Conservation (phyloP, 2,329 filamentous ascomycete species). For the Phaeophleospora eucalypticola region DNA sequence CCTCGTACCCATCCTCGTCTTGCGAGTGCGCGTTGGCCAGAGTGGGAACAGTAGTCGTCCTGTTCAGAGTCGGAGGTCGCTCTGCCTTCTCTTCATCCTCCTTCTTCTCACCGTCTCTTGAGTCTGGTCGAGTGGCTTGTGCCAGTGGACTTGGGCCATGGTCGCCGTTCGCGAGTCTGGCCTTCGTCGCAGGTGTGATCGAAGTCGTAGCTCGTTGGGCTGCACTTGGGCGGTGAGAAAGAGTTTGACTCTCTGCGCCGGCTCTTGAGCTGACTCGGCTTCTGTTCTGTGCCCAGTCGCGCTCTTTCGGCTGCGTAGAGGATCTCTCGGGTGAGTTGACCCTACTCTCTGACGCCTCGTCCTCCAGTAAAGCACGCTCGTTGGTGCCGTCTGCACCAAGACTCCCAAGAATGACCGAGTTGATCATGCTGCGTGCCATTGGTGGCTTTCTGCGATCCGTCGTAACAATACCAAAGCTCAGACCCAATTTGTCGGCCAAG, state of each 20-base stretch:
- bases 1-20: slow-evolving; percentile 34
- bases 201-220: slow-evolving; percentile 20
- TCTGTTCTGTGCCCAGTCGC: slow-evolving; percentile 26
- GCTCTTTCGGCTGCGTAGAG: slow-evolving; percentile 19
- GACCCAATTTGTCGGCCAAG: slow-evolving; percentile 87
- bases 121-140: slow-evolving; percentile 30
- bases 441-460: slow-evolving; percentile 63
- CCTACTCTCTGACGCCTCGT: slow-evolving; percentile 20
- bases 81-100: slow-evolving; percentile 2
- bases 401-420: slow-evolving; percentile 67
- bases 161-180: slow-evolving; percentile 26
- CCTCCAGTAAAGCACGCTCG: slow-evolving; percentile 24
- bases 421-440: slow-evolving; percentile 58
- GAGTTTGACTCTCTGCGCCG: slow-evolving; percentile 12
- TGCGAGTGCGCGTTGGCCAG: slow-evolving; percentile 17
- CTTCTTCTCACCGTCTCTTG: slow-evolving; percentile 16
- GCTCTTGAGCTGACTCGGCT: slow-evolving; percentile 11
- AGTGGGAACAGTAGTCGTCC: slow-evolving; percentile 26
- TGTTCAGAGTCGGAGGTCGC: slow-evolving; percentile 13
- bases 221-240: slow-evolving; percentile 3
- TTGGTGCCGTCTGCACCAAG: slow-evolving; percentile 41
- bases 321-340: slow-evolving; percentile 11
- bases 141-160: slow-evolving; percentile 31
- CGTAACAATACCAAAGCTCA: slow-evolving; percentile 96
- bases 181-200: slow-evolving; percentile 15